Base-by-base conservation (phyloP, 2,329 filamentous ascomycete species). In the Alternaria rosae region DNA sequence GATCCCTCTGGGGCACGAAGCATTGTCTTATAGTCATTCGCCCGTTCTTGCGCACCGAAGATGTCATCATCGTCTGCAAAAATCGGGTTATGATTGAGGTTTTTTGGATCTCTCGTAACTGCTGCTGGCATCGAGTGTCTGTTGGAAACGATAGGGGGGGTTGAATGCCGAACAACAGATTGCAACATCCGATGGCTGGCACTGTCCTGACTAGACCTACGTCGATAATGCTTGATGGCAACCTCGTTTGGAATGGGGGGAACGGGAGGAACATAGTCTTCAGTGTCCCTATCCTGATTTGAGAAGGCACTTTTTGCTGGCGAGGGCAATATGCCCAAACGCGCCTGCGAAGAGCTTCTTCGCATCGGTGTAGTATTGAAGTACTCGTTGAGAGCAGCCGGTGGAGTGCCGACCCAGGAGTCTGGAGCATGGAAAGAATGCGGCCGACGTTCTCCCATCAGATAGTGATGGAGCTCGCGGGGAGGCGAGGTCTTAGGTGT, bases 351-450 rank as follows among this genome's bases (percentile, higher is more conserved):
- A n/a, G 45, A 42, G 45, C 60, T 52, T 13, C 52, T 54, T 13
- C 57, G 43, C 13, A 57, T 53, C 17, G 61, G 55, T 6, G 62
- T 64, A 23, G 48, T 64, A 23, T 45, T 53, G 51, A 54, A 70
- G 65, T 57, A 68, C 53, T 44, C 61, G 28, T 42, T 48, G n/a
- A 59, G 59, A 21, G 50, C 59, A 38, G 54, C 44, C 20, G 61
- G 63, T 44, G 57, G 56, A 12, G 51, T 41, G 48, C 67, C 62
- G 35, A 68, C 59, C 76, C 75, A 73, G 26, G 66, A 68, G 54
- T 76, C 68, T 8, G 72, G 77, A 4, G 72, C 74, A 61, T 75
- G 70, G 53, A 68, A 78, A 4, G 76, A 76, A 57, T 74, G 66
- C n/a, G 72, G 71, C 21, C 72, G 66, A 54, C 57, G 69, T 21